Conservation (phyloP, 192 early-diverging fungal genomes). For the Backusella tarrabulga region DNA sequence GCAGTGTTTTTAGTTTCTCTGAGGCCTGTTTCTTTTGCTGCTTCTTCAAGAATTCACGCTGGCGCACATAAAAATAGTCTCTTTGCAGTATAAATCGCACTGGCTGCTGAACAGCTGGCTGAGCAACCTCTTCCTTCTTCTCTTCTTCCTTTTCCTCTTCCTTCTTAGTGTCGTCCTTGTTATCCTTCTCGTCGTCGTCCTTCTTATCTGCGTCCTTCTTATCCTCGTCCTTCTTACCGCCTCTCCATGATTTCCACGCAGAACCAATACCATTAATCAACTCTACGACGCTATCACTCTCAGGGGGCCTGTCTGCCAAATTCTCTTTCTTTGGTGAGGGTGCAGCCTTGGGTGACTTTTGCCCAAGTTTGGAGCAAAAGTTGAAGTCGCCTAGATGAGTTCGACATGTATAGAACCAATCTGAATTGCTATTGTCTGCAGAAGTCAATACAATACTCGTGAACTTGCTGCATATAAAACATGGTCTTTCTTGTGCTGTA, state of each 20-base stretch:
- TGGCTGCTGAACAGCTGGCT: slow-evolving; percentile 23
- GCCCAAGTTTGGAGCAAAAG: slow-evolving; percentile 43
- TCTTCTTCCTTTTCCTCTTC: slow-evolving; percentile 19
- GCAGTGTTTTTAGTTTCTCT: slow-evolving; percentile 37
- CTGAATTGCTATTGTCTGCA: slow-evolving; percentile 45
- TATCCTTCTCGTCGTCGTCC: background rate
- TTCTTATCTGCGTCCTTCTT: slow-evolving; percentile 27
- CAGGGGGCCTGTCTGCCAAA: slow-evolving; percentile 21
- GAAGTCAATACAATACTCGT: slow-evolving; percentile 45
- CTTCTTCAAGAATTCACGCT: slow-evolving; percentile 42
- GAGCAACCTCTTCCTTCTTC: slow-evolving; percentile 16
- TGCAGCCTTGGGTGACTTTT: slow-evolving; percentile 24
- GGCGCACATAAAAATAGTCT: slow-evolving; percentile 49
- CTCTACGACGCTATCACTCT: slow-evolving; percentile 34
- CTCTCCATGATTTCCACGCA: slow-evolving; percentile 34
- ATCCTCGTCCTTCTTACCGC: slow-evolving; percentile 22
- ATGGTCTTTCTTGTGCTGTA: slow-evolving; percentile 38
- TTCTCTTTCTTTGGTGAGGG: slow-evolving; percentile 32
- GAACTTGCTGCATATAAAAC: slow-evolving; percentile 55
- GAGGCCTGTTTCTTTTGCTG: slow-evolving; percentile 35
- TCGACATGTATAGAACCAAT: slow-evolving; percentile 53
- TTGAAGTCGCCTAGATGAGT: slow-evolving; percentile 45
- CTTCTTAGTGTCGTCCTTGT: slow-evolving; percentile 18
- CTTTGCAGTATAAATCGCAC: slow-evolving; percentile 45
- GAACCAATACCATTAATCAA: slow-evolving; percentile 31